A percentile compares a stretch with the other conserved stretches of the same genome.
Evolutionary conservation across 2,329 filamentous ascomycete species (phyloP).

Genomic region (Fusarium nematophilum): DNA sequence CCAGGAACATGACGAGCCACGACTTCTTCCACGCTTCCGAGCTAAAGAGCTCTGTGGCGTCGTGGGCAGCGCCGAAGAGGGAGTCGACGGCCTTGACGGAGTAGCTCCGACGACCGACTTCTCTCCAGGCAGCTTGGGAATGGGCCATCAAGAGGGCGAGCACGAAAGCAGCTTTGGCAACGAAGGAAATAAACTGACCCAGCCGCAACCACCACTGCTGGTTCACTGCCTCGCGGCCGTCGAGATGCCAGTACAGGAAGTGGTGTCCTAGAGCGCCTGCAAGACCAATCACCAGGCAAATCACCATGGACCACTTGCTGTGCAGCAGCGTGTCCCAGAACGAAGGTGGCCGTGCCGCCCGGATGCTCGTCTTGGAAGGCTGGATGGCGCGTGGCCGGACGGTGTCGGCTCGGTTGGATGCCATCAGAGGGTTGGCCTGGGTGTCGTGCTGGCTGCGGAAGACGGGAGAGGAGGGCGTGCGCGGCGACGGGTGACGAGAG

Average conservation of each 20-base stretch:
- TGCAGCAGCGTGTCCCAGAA: too few species aligned
- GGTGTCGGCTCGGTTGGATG: too few species aligned
- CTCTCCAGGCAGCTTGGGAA: constrained; percentile 28
- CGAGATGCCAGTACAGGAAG: constrained; percentile 15
- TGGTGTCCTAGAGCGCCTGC: constrained; percentile 12
- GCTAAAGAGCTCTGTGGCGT: constrained; percentile 28
- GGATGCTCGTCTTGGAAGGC: too few species aligned
- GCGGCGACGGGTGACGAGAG: too few species aligned
- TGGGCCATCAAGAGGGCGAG: constrained; percentile 25
- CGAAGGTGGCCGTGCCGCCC: too few species aligned
- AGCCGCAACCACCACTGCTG: constrained; percentile 30
- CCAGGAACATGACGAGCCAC: constrained; percentile 37
- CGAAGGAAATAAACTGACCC: constrained; percentile 23
- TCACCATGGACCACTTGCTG: constrained; percentile 31
- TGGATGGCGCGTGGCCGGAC: too few species aligned
- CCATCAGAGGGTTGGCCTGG: too few species aligned
- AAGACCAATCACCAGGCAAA: constrained; percentile 14
- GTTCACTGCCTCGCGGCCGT: constrained; percentile 13
- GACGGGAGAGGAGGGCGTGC: too few species aligned
- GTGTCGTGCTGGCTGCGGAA: too few species aligned
- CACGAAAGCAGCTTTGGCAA: constrained; percentile 26
- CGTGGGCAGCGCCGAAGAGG: constrained; percentile 28
- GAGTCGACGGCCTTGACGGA: constrained; percentile 32
- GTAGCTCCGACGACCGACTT: constrained; percentile 10
- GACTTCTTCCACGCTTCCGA: constrained; percentile 36